These are phyloP conservation scores for Sabuloglossum arenarium DNA, from an alignment of 495 filamentous ascomycete species.

Conservation along the genomic window DNA sequence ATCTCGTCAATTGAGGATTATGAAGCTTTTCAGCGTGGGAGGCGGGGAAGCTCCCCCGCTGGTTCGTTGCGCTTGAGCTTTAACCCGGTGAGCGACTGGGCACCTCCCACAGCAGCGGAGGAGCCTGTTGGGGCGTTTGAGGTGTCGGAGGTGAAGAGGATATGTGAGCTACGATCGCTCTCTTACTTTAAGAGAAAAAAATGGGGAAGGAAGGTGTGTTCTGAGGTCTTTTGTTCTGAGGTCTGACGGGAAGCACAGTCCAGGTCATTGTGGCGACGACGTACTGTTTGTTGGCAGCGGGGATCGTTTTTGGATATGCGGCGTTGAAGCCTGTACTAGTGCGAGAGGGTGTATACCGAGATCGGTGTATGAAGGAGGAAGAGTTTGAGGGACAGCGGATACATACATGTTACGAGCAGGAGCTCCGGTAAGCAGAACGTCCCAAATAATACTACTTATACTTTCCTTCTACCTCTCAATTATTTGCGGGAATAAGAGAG, in stretches of 20 bases:
- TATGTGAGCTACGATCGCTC: neutral
- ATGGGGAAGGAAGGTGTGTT: neutral
- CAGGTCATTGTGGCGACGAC: constrained; percentile 47
- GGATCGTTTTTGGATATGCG: constrained; percentile 66
- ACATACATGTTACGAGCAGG: constrained; percentile 46
- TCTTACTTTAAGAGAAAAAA: neutral
- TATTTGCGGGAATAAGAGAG: too few relatives aligned
- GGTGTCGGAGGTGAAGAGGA: constrained; percentile 1
- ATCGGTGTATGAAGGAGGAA: constrained; percentile 34
- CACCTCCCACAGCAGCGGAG: constrained; percentile 10
- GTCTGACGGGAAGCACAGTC: neutral
- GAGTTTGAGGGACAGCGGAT: constrained; percentile 35
- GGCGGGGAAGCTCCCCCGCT: constrained; percentile 6
- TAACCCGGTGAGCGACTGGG: constrained; percentile 20
- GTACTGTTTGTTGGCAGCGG: constrained; percentile 66
- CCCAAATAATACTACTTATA: neutral
- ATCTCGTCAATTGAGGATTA: neutral
- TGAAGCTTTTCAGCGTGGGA: neutral
- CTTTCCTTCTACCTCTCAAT: constrained; percentile 2
- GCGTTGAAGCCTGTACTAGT: constrained; percentile 70
- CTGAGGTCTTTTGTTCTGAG: too few relatives aligned
- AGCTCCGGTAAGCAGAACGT: constrained; percentile 34
- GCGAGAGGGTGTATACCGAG: constrained; percentile 47
- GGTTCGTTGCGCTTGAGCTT: constrained; percentile 16
- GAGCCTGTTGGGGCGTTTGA: constrained; percentile 18